Conservation (phyloP, 352 stramenopile genomes). For the Phytophthora agathidicida region DNA sequence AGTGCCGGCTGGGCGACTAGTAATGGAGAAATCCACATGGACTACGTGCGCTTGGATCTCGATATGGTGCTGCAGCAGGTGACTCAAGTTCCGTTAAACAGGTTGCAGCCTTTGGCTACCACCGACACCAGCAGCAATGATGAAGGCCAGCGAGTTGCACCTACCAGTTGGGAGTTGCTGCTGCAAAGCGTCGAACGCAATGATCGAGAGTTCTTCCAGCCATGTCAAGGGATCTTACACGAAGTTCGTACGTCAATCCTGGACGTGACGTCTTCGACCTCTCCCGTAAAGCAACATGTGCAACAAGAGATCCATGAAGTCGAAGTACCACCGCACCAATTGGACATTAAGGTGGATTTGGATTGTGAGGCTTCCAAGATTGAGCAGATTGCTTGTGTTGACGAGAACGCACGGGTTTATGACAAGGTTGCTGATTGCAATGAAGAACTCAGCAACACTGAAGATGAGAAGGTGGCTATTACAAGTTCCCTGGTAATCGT, state of each 20-base stretch:
- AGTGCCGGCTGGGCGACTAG: not conserved
- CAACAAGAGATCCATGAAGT: not conserved
- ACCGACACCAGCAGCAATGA: not conserved
- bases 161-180: conserved; percentile 37
- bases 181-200: conserved; percentile 42
- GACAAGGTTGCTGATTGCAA: not conserved
- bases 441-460: not conserved
- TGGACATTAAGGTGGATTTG: not conserved
- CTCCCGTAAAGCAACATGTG: not conserved
- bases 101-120: not conserved
- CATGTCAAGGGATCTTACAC: conserved; percentile 31
- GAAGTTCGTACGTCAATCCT: conserved; percentile 35
- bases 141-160: not conserved
- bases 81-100: not conserved
- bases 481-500: not conserved
- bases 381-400: not conserved
- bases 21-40: not conserved
- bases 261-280: not conserved
- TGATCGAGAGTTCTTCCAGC: conserved; percentile 50
- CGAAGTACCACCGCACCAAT: not conserved
- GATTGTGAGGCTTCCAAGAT: not conserved
- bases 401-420: not conserved
- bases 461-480: not conserved
- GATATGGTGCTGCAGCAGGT: conserved; percentile 30
- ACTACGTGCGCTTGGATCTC: conserved; percentile 46